Evolutionary conservation across 805 yeast species (phyloP), one percentile per base, ranked within the genome.

Genomic region (Barnettozyma pratensis): DNA sequence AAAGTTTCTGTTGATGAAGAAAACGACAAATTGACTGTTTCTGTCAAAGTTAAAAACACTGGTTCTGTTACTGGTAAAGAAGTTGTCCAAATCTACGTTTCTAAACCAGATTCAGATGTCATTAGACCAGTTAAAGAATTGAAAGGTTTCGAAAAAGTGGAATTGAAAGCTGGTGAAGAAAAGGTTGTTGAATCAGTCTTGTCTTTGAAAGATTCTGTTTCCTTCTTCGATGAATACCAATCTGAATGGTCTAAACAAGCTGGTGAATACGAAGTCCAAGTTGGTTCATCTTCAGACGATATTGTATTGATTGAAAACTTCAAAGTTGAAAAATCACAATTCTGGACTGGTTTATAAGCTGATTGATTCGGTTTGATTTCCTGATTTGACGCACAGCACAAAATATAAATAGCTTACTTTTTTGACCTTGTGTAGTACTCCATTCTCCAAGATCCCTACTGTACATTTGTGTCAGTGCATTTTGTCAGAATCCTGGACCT

Each of bases 101-200:
- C 67, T 14, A 68, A 66, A 29, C 61, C 60, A 26, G 46, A 59
- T 11, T 68, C 69, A 31, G 60, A 55, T 42, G 59, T 62, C 32
- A 69, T 68, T 38, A 73, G 86, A 57, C 83, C 87, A 4, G 57
- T 70, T 26, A 81, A 81, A 62, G 86, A 81, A 57, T 70, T 81
- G 59, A 80, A 77, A 59, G 83, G 75, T 12, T 81, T 78, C 58
- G 72, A 65, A 9, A 81, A 82, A 63, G 73, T 75, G 4, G 57
- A 47, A 36, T 57, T 81, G 47, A 52, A 64, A 39, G 64, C 80
- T 3, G 81, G 80, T 7, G 73, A 72, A 50, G 50, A 68, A 5
- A 59, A 62, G 40, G 54, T 57, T 1, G 75, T 73, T 19, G 50
- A 53, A 3, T 54, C 79, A 36, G 51, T 50, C 4, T 54, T 77